These are phyloP conservation scores for Ophiorrhiza pumila DNA, from an alignment of 257 asterid genomes.

Conservation along the genomic window DNA sequence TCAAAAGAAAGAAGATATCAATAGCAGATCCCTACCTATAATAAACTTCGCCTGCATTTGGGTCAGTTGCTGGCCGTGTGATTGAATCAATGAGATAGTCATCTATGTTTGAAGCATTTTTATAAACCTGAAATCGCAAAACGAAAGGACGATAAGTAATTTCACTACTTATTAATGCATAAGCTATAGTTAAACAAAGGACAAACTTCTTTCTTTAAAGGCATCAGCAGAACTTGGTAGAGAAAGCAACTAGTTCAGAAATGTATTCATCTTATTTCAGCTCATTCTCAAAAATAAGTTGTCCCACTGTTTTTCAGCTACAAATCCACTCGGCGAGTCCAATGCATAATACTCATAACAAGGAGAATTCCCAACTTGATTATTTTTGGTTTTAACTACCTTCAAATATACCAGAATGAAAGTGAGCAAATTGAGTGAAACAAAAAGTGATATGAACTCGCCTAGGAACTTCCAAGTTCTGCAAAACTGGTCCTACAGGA, in stretches of 20 bases:
- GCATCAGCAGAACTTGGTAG: not conserved
- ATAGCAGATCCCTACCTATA: too few relatives aligned
- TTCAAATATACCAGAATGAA: not conserved
- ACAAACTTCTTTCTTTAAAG: not conserved
- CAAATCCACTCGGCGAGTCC: not conserved
- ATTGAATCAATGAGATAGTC: slow-evolving; percentile 79
- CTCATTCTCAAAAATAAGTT: too few relatives aligned
- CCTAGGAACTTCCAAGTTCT: not conserved
- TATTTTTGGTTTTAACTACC: not conserved
- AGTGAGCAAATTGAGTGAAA: not conserved
- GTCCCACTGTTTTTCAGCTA: not conserved
- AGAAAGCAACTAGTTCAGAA: not conserved
- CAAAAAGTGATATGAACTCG: not conserved
- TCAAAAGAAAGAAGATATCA: not conserved
- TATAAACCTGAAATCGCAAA: slow-evolving; percentile 55
- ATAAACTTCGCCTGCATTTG: slow-evolving; percentile 91
- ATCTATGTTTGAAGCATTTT: slow-evolving; percentile 77
- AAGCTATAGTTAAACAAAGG: not conserved
- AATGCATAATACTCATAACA: not conserved
- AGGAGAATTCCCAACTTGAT: not conserved
- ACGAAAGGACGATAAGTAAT: slow-evolving; percentile 2
- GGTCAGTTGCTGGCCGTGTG: slow-evolving; percentile 77
- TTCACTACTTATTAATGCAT: not conserved
- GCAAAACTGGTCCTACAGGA: not conserved
- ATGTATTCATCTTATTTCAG: not conserved